A percentile compares a stretch with the other conserved stretches of the same genome.
Evolutionary conservation across 768 basidiomycete species (phyloP).

Genomic region (Xerocomellus intermedius): DNA sequence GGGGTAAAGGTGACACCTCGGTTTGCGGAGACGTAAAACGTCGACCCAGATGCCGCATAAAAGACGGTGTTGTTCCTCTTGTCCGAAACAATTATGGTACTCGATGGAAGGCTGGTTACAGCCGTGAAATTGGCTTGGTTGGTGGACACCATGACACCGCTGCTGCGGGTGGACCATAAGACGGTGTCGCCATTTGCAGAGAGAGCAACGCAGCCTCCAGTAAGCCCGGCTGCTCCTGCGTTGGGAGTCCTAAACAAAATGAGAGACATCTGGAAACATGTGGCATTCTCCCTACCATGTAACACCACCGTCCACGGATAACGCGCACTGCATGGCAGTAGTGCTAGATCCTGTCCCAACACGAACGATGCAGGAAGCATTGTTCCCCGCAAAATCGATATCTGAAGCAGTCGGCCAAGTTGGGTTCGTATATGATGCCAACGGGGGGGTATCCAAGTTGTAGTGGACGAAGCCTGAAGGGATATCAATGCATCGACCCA

Average conservation of each 20-base stretch:
- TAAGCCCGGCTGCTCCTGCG: constrained; percentile 7
- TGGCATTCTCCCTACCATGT: constrained; percentile 1
- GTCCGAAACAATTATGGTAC: constrained; percentile 60
- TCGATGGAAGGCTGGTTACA: constrained; percentile 45
- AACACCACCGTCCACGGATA: constrained; percentile 10
- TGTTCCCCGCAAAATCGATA: constrained; percentile 14
- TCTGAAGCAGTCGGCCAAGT: constrained; percentile 5
- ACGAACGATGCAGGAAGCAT: constrained; percentile 5
- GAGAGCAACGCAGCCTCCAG: constrained; percentile 6
- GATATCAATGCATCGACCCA: background rate
- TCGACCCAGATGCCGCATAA: constrained; percentile 54
- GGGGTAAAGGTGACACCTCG: constrained; percentile 46
- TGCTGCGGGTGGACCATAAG: constrained; percentile 1
- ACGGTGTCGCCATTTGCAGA: constrained; percentile 10
- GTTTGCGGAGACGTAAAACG: constrained; percentile 61
- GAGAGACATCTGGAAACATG: background rate
- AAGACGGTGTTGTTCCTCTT: constrained; percentile 56
- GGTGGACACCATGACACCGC: constrained; percentile 11
- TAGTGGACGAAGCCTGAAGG: constrained; percentile 10
- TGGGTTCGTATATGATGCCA: constrained; percentile 4
- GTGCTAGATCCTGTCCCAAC: background rate
- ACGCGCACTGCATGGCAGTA: constrained; percentile 3
- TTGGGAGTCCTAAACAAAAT: constrained; percentile 3
- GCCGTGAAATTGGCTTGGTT: constrained; percentile 3
- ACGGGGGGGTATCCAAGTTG: constrained; percentile 1